Evolutionary conservation across 2,329 filamentous ascomycete genomes (phyloP).

Genomic region (Fusarium continuum): DNA sequence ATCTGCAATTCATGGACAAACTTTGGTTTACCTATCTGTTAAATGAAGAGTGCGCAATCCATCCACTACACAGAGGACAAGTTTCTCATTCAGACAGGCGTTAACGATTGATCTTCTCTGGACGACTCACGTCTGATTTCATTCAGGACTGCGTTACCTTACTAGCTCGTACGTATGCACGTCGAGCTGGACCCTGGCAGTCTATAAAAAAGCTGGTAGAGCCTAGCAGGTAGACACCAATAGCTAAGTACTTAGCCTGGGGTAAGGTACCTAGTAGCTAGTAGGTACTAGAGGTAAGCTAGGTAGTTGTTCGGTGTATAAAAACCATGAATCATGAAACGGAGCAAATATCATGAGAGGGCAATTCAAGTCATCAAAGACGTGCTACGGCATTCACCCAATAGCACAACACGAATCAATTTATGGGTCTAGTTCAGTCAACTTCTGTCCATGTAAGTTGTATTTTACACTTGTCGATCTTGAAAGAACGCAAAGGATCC

Average conservation of each 20-base stretch:
- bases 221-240: too few relatives aligned
- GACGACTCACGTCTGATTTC: too few relatives aligned
- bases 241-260: too few relatives aligned
- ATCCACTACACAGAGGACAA: background rate
- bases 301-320: too few relatives aligned
- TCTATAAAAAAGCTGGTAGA: background rate
- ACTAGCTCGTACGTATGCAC: too few relatives aligned
- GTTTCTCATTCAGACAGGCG: background rate
- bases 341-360: background rate
- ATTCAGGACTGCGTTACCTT: too few relatives aligned
- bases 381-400: slow-evolving; percentile 9
- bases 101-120: background rate
- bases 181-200: background rate
- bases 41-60: background rate
- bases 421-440: slow-evolving; percentile 32
- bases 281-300: too few relatives aligned
- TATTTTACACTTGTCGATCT: slow-evolving; percentile 17
- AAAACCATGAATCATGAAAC: too few relatives aligned
- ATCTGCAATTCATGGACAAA: background rate
- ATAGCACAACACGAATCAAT: slow-evolving; percentile 35
- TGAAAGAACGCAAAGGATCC: background rate
- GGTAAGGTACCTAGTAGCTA: too few relatives aligned
- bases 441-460: background rate
- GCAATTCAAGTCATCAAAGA: background rate
- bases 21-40: too few relatives aligned